Percentiles rank a stretch among this genome's conserved stretches.
Conservation (phyloP, 202 grass and related monocot species). For the Brachypodium distachyon region DNA sequence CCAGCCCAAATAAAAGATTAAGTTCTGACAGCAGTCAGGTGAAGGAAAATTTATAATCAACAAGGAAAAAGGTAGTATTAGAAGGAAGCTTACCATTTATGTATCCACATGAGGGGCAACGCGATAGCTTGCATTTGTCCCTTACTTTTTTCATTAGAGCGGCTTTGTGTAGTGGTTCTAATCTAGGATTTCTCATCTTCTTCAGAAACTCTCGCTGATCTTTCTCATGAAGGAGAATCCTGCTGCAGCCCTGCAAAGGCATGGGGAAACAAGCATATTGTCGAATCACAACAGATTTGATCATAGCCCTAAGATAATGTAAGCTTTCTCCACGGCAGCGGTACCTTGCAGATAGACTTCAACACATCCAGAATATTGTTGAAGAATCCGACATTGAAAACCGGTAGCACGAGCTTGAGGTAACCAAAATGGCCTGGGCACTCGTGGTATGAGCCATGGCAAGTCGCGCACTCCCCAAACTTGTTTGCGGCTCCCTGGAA, state of each 20-base stretch:
- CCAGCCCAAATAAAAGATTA: slow-evolving; percentile 5
- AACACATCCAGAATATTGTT: slow-evolving; percentile 61
- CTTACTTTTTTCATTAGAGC: slow-evolving; percentile 73
- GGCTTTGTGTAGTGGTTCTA: slow-evolving; percentile 44
- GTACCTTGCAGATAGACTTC: slow-evolving; percentile 99
- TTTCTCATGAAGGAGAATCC: slow-evolving; percentile 69
- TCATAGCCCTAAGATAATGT: not conserved
- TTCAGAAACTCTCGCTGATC: slow-evolving; percentile 57
- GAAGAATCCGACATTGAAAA: slow-evolving; percentile 91
- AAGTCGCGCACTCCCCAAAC: slow-evolving; percentile 45
- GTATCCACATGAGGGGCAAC: slow-evolving; percentile 71
- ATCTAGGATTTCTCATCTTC: slow-evolving; percentile 85
- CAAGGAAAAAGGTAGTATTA: not conserved
- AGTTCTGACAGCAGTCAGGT: not conserved
- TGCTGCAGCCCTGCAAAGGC: slow-evolving; percentile 59
- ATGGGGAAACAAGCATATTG: slow-evolving; percentile 8
- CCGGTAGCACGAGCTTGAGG: slow-evolving; percentile 72
- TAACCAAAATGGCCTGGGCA: slow-evolving; percentile 96
- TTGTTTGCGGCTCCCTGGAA: slow-evolving; percentile 73
- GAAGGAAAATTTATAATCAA: not conserved
- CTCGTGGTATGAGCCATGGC: slow-evolving; percentile 52
- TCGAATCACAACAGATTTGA: not conserved
- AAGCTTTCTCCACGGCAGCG: not conserved
- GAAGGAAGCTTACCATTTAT: slow-evolving; percentile 53
- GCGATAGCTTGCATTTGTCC: slow-evolving; percentile 79